A percentile compares a stretch with the other conserved stretches of the same genome.
phyloP scores from a whole-genome alignment of 192 early-diverging fungal genomes.

The Mortierella claussenii region DNA sequence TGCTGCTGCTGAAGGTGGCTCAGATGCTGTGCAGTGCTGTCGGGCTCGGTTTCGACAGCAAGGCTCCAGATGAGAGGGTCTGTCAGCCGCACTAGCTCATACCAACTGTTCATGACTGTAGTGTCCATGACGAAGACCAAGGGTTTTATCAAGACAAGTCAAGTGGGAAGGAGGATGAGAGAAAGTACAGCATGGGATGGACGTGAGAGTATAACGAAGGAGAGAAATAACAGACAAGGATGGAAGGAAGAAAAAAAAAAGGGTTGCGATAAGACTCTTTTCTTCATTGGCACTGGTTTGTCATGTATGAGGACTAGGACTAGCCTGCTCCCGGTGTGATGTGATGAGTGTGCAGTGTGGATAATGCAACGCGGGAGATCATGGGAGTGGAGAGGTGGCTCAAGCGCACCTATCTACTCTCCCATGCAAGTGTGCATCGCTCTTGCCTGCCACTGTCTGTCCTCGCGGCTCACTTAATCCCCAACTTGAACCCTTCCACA shows the following conservation, averaged over 20 bases:
- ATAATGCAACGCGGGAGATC: too few species aligned
- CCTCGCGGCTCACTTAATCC: not conserved
- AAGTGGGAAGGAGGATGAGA: not conserved
- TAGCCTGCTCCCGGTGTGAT: too few species aligned
- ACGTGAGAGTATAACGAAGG: not conserved
- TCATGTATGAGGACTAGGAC: too few species aligned
- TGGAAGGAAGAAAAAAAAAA: not conserved
- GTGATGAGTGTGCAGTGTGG: too few species aligned
- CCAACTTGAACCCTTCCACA: conserved; percentile 25
- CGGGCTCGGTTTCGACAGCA: conserved; percentile 17
- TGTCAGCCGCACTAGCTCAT: conserved; percentile 29
- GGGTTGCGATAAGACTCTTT: conserved; percentile 4
- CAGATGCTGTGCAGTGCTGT: not conserved
- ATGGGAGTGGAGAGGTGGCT: conserved; percentile 20
- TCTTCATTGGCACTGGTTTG: not conserved
- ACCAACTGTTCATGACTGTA: conserved; percentile 42
- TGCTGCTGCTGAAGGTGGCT: not conserved
- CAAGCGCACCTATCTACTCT: not conserved
- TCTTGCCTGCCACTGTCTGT: not conserved
- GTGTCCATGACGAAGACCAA: conserved; percentile 19
- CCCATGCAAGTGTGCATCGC: not conserved
- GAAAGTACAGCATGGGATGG: not conserved
- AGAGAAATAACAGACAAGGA: too few species aligned
- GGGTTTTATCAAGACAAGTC: not conserved
- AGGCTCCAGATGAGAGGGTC: conserved; percentile 48